These are phyloP conservation scores for Amyloporia xantha DNA, from an alignment of 768 basidiomycete genomes.

Conservation along the genomic window DNA sequence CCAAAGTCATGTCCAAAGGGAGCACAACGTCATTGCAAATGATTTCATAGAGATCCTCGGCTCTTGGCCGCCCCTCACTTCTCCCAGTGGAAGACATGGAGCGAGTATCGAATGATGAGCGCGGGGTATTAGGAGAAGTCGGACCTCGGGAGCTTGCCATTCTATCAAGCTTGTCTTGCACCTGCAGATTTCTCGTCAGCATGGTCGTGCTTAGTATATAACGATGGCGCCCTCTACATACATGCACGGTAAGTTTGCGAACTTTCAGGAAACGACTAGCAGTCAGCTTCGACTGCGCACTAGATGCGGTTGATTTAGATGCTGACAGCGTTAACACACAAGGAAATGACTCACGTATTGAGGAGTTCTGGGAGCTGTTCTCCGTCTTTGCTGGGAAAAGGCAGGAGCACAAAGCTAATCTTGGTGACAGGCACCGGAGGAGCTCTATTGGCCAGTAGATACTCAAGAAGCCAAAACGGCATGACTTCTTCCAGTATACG, in stretches of 20 bases:
- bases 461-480: slow-evolving; percentile 89
- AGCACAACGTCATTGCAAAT: slow-evolving; percentile 82
- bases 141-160: slow-evolving; percentile 27
- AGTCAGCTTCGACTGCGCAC: slow-evolving; percentile 78
- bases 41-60: slow-evolving; percentile 79
- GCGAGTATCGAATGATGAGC: slow-evolving; percentile 33
- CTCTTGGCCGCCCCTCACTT: slow-evolving; percentile 23
- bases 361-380: slow-evolving; percentile 74
- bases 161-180: slow-evolving; percentile 77
- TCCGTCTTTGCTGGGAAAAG: slow-evolving; percentile 55
- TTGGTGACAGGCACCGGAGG: slow-evolving; percentile 54
- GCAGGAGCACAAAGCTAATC: slow-evolving; percentile 84
- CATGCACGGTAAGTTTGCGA: slow-evolving; percentile 78
- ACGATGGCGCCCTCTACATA: no score
- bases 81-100: slow-evolving; percentile 14
- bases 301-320: slow-evolving; percentile 21
- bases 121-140: slow-evolving; percentile 27
- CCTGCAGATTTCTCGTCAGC: no score
- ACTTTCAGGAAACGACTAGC: slow-evolving; percentile 83
- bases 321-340: not conserved
- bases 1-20: slow-evolving; percentile 84
- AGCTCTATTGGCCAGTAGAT: slow-evolving; percentile 63
- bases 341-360: slow-evolving; percentile 52
- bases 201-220: no score
- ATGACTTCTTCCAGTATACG: slow-evolving; percentile 63